Evolutionary conservation across 257 asterid genomes (phyloP).

Genomic region (Phtheirospermum japonicum): DNA sequence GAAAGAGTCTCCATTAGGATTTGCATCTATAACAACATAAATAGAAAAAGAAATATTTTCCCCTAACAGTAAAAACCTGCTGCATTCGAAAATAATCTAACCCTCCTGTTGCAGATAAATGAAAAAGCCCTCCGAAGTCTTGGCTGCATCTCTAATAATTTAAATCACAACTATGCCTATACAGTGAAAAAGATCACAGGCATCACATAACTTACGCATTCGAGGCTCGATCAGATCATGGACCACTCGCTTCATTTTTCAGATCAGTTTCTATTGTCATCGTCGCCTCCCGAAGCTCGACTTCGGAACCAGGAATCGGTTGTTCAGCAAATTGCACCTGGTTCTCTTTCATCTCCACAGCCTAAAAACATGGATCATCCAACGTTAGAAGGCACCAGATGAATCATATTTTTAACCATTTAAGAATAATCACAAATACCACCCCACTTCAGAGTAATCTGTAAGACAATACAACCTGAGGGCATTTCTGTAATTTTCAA

Average conservation of each 20-base stretch:
- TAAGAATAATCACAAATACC: not conserved
- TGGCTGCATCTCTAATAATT: slow-evolving; percentile 17
- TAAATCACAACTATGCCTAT: slow-evolving; percentile 13
- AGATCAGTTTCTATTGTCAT: slow-evolving; percentile 25
- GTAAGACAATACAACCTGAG: no score
- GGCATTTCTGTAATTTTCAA: no score
- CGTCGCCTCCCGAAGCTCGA: slow-evolving; percentile 19
- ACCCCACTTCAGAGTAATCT: no score
- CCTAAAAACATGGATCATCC: slow-evolving; percentile 41
- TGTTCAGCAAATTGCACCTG: slow-evolving; percentile 38
- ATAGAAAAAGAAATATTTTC: slow-evolving; percentile 5
- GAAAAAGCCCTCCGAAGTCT: slow-evolving; percentile 12
- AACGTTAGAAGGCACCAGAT: slow-evolving; percentile 15
- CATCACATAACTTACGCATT: slow-evolving; percentile 6
- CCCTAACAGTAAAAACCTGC: slow-evolving; percentile 17
- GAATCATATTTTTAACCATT: not conserved
- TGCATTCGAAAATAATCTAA: slow-evolving; percentile 18
- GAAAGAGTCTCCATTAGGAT: slow-evolving; percentile 15
- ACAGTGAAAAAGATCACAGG: slow-evolving; percentile 23
- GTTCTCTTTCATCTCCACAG: slow-evolving; percentile 63
- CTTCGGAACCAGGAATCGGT: slow-evolving; percentile 28
- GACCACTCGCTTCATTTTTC: slow-evolving; percentile 25
- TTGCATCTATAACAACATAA: slow-evolving; percentile 17
- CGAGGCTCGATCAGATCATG: slow-evolving; percentile 24
- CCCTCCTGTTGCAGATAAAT: not conserved